Percentiles rank a stretch among this genome's conserved stretches.
Conservation (phyloP, 2,329 filamentous ascomycete genomes). For the Epichloe gansuensis region DNA sequence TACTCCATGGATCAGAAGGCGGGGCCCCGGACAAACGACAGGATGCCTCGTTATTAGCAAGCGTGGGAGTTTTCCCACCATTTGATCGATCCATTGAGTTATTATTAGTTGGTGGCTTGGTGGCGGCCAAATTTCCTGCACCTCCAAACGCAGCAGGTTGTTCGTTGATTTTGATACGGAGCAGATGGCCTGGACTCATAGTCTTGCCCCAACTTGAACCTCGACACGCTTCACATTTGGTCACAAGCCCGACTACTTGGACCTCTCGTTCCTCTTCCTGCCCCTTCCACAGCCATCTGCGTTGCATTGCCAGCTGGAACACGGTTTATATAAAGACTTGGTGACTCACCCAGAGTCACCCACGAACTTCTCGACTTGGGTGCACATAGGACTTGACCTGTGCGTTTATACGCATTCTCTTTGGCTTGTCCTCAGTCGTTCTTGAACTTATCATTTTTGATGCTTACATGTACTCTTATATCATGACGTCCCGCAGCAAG, state of each 20-base stretch:
- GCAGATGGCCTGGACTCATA: not conserved
- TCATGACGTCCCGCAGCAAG: not conserved
- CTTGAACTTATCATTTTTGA: too few relatives aligned
- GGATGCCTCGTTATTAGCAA: too few relatives aligned
- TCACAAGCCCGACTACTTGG: not conserved
- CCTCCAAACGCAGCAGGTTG: not conserved
- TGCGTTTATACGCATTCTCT: too few relatives aligned
- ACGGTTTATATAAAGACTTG: not conserved
- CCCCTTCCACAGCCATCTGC: not conserved
- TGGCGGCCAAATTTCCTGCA: constrained; percentile 1
- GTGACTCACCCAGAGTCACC: not conserved
- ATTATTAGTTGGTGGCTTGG: not conserved
- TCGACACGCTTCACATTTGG: not conserved
- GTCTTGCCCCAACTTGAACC: not conserved
- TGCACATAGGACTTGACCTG: too few relatives aligned
- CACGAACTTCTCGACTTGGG: not conserved
- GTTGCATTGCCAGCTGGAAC: not conserved
- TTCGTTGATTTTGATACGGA: too few relatives aligned
- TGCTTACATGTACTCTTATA: not conserved
- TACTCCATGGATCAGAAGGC: not conserved
- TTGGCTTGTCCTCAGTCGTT: too few relatives aligned
- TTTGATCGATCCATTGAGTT: not conserved
- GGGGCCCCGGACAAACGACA: not conserved
- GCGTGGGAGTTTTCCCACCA: too few relatives aligned
- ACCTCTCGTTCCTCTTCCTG: not conserved